A percentile compares a stretch with the other conserved stretches of the same genome.
Evolutionary conservation across 169 alveolate species (phyloP).

Genomic region (Perkinsus olseni): DNA sequence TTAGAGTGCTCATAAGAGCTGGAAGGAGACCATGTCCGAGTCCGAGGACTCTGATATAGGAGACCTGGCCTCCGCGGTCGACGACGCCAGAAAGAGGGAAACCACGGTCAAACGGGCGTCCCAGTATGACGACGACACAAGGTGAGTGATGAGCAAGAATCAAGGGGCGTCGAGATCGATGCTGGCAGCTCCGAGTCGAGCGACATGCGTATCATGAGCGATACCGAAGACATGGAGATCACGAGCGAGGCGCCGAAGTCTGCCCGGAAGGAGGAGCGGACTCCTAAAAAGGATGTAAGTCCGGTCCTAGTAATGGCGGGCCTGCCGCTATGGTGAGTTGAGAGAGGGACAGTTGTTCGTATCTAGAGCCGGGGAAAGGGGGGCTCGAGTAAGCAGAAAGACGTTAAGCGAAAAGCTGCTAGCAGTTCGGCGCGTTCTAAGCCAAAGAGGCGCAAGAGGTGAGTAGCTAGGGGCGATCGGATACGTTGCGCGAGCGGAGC

Average conservation of each 20-base stretch:
- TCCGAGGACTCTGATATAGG: background rate
- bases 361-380: background rate
- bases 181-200: background rate
- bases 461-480: background rate
- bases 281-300: background rate
- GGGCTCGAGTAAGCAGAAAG: background rate
- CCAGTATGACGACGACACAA: background rate
- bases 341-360: background rate
- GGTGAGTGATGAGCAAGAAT: background rate
- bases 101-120: background rate
- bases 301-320: background rate
- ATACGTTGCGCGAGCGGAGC: background rate
- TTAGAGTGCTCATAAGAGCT: background rate
- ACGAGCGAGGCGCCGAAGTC: background rate
- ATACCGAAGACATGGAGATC: background rate
- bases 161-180: background rate
- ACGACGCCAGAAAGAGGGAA: background rate
- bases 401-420: background rate
- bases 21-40: constrained; percentile 2
- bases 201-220: background rate
- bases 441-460: constrained; percentile 1
- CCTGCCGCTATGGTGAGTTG: too few species aligned
- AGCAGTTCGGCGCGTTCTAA: background rate
- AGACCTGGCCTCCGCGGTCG: background rate
- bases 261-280: background rate